Evolutionary conservation across 2,329 filamentous ascomycete species (phyloP).

Genomic region (Aspergillus neotritici): DNA sequence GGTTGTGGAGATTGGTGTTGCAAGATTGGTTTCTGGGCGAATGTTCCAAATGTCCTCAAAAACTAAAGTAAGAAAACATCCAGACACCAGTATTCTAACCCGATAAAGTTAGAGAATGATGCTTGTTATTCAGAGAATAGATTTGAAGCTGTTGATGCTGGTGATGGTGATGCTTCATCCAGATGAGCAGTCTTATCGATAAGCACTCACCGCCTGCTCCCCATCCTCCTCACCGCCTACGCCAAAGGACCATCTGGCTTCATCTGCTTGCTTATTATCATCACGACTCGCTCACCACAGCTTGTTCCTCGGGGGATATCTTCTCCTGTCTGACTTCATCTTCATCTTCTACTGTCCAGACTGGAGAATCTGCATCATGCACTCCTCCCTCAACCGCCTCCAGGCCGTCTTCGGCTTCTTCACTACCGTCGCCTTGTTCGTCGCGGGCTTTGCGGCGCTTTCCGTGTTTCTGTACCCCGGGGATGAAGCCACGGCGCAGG

Average conservation of each 20-base stretch:
- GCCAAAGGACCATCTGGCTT: slow-evolving; percentile 25
- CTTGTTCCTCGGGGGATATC: too few species aligned
- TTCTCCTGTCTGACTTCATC: too few species aligned
- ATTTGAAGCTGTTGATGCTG: not conserved
- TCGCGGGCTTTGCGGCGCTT: slow-evolving; percentile 72
- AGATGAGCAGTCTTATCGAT: slow-evolving; percentile 11
- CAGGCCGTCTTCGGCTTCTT: slow-evolving; percentile 98
- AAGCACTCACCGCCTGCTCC: slow-evolving; percentile 3
- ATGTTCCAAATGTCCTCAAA: too few species aligned
- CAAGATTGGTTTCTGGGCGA: not conserved
- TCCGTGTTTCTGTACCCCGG: slow-evolving; percentile 63
- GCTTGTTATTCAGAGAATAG: too few species aligned
- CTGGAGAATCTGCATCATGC: slow-evolving; percentile 55
- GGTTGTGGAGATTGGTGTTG: not conserved
- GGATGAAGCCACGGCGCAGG: slow-evolving; percentile 49
- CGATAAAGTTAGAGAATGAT: too few species aligned
- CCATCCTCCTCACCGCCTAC: slow-evolving; percentile 22
- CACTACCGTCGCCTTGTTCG: slow-evolving; percentile 81
- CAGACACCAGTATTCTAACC: too few species aligned
- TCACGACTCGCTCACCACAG: too few species aligned
- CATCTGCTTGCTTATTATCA: slow-evolving; percentile 10
- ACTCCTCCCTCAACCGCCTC: slow-evolving; percentile 74
- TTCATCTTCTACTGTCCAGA: too few species aligned
- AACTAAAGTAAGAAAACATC: too few species aligned
- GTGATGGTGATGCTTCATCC: too few species aligned